phyloP scores from a whole-genome alignment of 345 rosid species.

The Excoecaria cochinchinensis region DNA sequence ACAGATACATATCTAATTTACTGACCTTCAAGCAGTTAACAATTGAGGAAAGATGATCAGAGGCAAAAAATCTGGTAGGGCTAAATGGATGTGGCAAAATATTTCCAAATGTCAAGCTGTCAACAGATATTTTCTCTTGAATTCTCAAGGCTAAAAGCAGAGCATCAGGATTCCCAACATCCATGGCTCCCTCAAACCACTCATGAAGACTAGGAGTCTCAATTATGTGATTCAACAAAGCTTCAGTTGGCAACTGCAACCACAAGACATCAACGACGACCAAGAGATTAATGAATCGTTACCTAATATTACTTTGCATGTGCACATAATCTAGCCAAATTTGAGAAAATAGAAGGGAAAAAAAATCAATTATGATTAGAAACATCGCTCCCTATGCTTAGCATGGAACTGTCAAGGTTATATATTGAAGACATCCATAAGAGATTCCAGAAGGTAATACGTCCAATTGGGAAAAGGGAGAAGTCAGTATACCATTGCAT shows the following conservation, averaged over 20 bases:
- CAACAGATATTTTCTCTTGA: conserved; percentile 51
- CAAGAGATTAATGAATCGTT: neutral
- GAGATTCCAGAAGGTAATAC: neutral
- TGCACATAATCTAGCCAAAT: neutral
- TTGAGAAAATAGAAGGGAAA: neutral
- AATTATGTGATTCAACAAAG: conserved; percentile 58
- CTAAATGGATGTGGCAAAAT: conserved; percentile 81
- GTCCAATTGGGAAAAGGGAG: neutral
- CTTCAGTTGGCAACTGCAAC: conserved; percentile 66
- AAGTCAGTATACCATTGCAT: neutral
- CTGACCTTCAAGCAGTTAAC: conserved; percentile 80
- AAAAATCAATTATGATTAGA: too few species aligned
- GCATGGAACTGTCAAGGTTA: neutral
- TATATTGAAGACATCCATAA: neutral
- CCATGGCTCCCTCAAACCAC: conserved; percentile 72
- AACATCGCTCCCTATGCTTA: neutral
- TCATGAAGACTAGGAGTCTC: conserved; percentile 64
- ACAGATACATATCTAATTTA: neutral
- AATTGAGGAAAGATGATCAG: conserved; percentile 65
- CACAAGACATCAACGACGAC: conserved; percentile 3
- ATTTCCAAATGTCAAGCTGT: conserved; percentile 45
- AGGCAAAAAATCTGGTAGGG: conserved; percentile 60
- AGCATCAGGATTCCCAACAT: conserved; percentile 89
- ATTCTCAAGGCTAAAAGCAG: conserved; percentile 80
- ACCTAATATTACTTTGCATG: neutral